These are phyloP conservation scores for Tetrahymena elliotti DNA, from an alignment of 73 alveolate species.

Conservation along the genomic window DNA sequence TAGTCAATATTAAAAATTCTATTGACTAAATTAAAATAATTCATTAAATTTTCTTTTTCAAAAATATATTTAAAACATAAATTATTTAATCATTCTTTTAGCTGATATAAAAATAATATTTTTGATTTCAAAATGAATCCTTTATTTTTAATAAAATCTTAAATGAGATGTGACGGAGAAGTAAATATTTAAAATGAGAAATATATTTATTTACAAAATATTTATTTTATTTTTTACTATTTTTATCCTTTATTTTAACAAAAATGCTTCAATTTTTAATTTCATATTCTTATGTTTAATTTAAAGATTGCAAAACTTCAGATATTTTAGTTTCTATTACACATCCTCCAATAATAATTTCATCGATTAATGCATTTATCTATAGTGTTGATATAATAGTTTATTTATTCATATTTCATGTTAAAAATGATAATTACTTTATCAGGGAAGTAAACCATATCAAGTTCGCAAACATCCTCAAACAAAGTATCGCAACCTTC, in stretches of 20 bases:
- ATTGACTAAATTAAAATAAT: too few relatives aligned
- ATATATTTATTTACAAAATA: too few relatives aligned
- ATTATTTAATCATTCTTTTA: too few relatives aligned
- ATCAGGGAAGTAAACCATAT: constrained; percentile 77
- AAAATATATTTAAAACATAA: too few relatives aligned
- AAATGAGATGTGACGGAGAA: too few relatives aligned
- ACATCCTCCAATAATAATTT: constrained; percentile 62
- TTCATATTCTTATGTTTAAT: background rate
- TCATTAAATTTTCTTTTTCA: too few relatives aligned
- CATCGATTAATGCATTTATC: constrained; percentile 63
- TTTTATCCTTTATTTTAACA: too few relatives aligned
- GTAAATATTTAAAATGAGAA: too few relatives aligned
- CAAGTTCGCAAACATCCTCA: constrained; percentile 83
- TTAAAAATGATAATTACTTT: constrained; percentile 1
- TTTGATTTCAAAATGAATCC: too few relatives aligned
- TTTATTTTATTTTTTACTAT: background rate
- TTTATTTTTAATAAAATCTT: too few relatives aligned
- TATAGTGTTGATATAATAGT: background rate
- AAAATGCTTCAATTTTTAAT: background rate
- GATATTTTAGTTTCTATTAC: constrained; percentile 55
- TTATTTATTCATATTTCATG: constrained; percentile 8
- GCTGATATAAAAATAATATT: too few relatives aligned
- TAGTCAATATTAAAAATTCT: too few relatives aligned
- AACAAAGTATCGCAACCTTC: constrained; percentile 76
- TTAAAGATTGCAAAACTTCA: constrained; percentile 19